These are phyloP conservation scores for Fusarium sp. DNA, from an alignment of 2,329 filamentous ascomycete genomes.

Conservation along the genomic window DNA sequence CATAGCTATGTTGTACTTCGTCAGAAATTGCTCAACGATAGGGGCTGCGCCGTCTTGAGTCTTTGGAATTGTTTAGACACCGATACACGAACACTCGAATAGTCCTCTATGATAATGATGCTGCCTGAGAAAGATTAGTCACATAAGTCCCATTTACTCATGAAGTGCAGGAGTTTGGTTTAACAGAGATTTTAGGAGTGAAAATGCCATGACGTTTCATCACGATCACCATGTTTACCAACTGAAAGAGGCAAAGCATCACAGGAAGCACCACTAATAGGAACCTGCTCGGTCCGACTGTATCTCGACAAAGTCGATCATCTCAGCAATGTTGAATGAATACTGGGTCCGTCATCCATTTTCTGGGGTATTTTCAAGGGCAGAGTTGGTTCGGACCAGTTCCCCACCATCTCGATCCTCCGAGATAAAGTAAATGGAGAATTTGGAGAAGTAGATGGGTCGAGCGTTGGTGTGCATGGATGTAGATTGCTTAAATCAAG, in stretches of 20 bases:
- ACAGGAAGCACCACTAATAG: background rate
- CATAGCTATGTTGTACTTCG: background rate
- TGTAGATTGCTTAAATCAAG: background rate
- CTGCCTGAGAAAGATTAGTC: background rate
- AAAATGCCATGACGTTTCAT: background rate
- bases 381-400: constrained; percentile 21
- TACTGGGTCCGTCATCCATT: constrained; percentile 18
- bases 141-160: too few species aligned
- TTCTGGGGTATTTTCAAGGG: constrained; percentile 20
- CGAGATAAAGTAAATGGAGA: constrained; percentile 26
- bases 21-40: too few species aligned
- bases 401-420: constrained; percentile 18
- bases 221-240: too few species aligned
- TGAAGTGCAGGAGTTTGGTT: background rate
- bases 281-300: constrained; percentile 4
- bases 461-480: constrained; percentile 10
- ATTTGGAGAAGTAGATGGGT: constrained; percentile 23
- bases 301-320: background rate
- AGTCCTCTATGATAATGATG: accelerated
- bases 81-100: background rate
- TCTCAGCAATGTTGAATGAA: constrained; percentile 9
- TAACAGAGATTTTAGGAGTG: background rate
- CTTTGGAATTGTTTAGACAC: background rate
- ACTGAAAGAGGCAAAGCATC: background rate
- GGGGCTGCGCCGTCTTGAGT: too few species aligned